These are phyloP conservation scores for Aspergillus fijiensis DNA, from an alignment of 2,329 filamentous ascomycete species.

Conservation along the genomic window DNA sequence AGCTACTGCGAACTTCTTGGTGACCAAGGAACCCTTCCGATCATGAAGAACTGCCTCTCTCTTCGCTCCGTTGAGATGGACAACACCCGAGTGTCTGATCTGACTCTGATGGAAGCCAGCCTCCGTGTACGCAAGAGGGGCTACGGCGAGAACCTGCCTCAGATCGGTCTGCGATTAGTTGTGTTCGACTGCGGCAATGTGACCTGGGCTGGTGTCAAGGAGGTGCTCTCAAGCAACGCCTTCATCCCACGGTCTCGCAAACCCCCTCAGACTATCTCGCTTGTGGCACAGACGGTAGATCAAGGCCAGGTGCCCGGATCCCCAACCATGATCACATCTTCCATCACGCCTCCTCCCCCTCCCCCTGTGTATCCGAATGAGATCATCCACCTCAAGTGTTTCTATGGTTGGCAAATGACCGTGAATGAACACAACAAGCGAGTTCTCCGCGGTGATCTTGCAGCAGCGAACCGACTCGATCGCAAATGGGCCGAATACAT, in stretches of 20 bases:
- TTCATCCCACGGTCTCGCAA: conserved; percentile 60
- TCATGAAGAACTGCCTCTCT: conserved; percentile 71
- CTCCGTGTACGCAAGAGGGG: conserved; percentile 70
- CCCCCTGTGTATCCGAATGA: conserved; percentile 63
- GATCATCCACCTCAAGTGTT: conserved; percentile 85
- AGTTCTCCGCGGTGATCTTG: conserved; percentile 73
- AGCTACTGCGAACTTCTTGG: conserved; percentile 86
- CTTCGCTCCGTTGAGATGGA: conserved; percentile 80
- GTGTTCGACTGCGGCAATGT: conserved; percentile 91
- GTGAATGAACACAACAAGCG: conserved; percentile 91
- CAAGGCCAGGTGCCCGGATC: conserved; percentile 16
- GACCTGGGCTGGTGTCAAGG: conserved; percentile 87
- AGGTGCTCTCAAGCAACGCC: conserved; percentile 81
- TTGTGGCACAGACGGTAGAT: conserved; percentile 33
- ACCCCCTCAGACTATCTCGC: conserved; percentile 29
- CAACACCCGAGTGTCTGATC: conserved; percentile 86
- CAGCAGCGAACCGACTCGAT: conserved; percentile 74
- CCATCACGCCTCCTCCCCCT: conserved; percentile 27
- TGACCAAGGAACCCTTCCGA: conserved; percentile 77
- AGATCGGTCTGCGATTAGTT: conserved; percentile 69
- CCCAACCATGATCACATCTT: conserved; percentile 22
- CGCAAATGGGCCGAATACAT: conserved; percentile 92
- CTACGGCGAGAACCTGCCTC: conserved; percentile 50
- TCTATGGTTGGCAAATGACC: conserved; percentile 92
- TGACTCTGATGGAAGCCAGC: conserved; percentile 81